These are phyloP conservation scores for Suillus variegatus DNA, from an alignment of 768 basidiomycete genomes.

Conservation along the genomic window DNA sequence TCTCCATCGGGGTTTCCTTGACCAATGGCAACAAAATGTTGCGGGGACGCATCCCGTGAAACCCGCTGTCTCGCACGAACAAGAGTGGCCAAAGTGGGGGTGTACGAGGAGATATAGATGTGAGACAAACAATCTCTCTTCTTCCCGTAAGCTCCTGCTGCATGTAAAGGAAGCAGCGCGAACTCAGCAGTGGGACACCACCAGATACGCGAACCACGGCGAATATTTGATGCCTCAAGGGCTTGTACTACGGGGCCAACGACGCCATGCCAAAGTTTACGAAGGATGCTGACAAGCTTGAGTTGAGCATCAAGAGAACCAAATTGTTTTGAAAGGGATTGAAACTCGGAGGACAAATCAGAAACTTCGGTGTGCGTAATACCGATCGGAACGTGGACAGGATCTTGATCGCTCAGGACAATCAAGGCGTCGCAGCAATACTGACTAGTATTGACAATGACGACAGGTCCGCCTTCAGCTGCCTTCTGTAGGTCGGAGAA, in stretches of 20 bases:
- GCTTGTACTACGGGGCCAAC: constrained; percentile 23
- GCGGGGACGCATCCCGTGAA: not conserved
- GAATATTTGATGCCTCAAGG: constrained; percentile 7
- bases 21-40: constrained; percentile 18
- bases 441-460: not conserved
- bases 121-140: constrained; percentile 11
- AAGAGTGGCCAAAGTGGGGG: constrained; percentile 31
- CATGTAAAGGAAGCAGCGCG: constrained; percentile 33
- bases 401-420: not conserved
- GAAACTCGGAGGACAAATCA: not conserved
- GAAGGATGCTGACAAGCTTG: constrained; percentile 11
- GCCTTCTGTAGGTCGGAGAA: constrained; percentile 8
- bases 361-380: not conserved
- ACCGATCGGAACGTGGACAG: not conserved
- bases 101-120: constrained; percentile 36
- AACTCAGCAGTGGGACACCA: constrained; percentile 35
- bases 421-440: constrained; percentile 13
- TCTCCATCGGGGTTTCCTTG: constrained; percentile 13
- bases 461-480: constrained; percentile 6
- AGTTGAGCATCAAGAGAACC: not conserved
- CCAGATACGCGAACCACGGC: constrained; percentile 26
- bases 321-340: not conserved
- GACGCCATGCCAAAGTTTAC: constrained; percentile 28
- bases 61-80: constrained; percentile 19
- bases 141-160: constrained; percentile 29